Conservation (phyloP, 345 rosid species). For the Geranium rotundifolium region DNA sequence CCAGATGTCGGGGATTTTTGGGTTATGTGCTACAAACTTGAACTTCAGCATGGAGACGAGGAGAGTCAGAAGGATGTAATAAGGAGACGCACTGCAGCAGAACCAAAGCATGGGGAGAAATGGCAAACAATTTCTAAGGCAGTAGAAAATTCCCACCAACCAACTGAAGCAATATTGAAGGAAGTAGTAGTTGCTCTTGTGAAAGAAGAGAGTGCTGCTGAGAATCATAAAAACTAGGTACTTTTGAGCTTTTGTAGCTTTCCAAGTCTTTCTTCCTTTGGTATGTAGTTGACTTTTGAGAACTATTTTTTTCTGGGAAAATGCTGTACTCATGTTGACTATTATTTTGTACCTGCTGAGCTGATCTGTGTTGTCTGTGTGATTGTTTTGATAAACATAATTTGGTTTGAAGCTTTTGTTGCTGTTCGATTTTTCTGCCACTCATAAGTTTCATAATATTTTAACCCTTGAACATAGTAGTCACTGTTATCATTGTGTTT, state of each 20-base stretch:
- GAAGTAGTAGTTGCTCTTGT: constrained; percentile 58
- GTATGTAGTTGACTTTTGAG: not conserved
- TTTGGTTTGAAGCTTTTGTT: too few species aligned
- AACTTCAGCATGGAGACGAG: constrained; percentile 74
- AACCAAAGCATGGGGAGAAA: constrained; percentile 84
- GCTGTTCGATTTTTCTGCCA: too few species aligned
- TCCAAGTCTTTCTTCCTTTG: not conserved
- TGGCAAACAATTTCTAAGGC: constrained; percentile 82
- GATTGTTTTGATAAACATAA: too few species aligned
- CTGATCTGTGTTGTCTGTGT: too few species aligned
- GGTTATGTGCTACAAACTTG: constrained; percentile 80
- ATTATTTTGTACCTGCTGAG: not conserved
- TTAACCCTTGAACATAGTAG: too few species aligned
- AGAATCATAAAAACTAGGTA: constrained; percentile 32
- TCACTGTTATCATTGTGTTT: too few species aligned
- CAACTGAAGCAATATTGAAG: constrained; percentile 68
- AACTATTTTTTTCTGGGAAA: not conserved
- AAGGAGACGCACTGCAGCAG: constrained; percentile 58
- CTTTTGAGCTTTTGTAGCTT: not conserved
- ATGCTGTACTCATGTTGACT: not conserved
- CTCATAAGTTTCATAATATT: too few species aligned
- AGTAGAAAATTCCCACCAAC: constrained; percentile 82
- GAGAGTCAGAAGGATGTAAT: constrained; percentile 70
- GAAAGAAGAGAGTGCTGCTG: constrained; percentile 65
- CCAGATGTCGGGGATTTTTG: constrained; percentile 87